phyloP scores from a whole-genome alignment of 2,329 filamentous ascomycete species.

The Dactylellina cionopaga region DNA sequence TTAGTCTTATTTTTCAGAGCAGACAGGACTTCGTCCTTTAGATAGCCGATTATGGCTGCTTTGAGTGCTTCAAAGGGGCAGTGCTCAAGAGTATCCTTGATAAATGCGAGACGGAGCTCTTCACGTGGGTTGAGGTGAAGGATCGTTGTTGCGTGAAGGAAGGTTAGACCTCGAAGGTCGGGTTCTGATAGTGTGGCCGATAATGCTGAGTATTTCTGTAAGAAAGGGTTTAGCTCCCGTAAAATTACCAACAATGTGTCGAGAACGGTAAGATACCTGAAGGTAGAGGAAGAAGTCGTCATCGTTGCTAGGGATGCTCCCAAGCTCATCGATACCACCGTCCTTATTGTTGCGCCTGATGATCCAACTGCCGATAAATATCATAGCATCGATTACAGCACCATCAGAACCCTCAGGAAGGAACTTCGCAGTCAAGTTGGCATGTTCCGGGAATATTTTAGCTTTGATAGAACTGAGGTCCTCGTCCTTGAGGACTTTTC shows the following conservation, averaged over 20 bases:
- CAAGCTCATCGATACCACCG: constrained; percentile 47
- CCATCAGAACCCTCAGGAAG: constrained; percentile 54
- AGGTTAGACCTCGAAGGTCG: constrained; percentile 54
- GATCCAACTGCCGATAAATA: constrained; percentile 56
- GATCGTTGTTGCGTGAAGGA: constrained; percentile 55
- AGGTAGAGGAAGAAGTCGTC: constrained; percentile 56
- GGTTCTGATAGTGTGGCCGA: constrained; percentile 56
- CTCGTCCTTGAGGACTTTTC: constrained; percentile 34
- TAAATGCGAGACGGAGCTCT: constrained; percentile 55
- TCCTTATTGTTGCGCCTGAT: constrained; percentile 52
- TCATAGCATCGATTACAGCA: constrained; percentile 56
- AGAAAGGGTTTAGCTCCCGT: neutral
- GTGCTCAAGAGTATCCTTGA: constrained; percentile 58
- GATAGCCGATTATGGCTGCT: constrained; percentile 56
- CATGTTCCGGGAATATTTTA: constrained; percentile 56
- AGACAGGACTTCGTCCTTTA: constrained; percentile 57
- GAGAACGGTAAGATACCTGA: constrained; percentile 31
- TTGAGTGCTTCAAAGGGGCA: constrained; percentile 58
- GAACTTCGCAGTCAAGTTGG: constrained; percentile 54
- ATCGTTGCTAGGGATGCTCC: constrained; percentile 35
- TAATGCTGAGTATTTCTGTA: constrained; percentile 55
- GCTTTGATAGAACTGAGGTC: constrained; percentile 20
- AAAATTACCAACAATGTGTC: neutral
- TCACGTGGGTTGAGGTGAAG: constrained; percentile 56
- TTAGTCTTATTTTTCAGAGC: constrained; percentile 48